These are phyloP conservation scores for Ophiognomonia clavigignenti-juglandacearum DNA, from an alignment of 2,329 filamentous ascomycete species.

Conservation along the genomic window DNA sequence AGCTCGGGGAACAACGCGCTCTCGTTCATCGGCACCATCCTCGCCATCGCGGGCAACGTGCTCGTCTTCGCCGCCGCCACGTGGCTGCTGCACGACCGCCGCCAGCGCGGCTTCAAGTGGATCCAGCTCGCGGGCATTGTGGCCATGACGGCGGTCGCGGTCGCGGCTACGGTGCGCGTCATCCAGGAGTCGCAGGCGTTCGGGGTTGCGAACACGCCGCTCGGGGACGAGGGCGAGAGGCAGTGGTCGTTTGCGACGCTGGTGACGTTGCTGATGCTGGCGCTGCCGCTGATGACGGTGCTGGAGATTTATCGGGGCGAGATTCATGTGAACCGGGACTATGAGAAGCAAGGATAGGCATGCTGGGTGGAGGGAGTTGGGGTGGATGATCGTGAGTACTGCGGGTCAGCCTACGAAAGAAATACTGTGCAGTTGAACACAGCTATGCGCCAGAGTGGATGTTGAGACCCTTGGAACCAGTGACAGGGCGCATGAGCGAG, in stretches of 20 bases:
- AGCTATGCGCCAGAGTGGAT: too few species aligned
- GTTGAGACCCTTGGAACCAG: too few species aligned
- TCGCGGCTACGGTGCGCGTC: conserved; percentile 54
- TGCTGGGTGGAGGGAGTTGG: too few species aligned
- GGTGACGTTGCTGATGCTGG: conserved; percentile 52
- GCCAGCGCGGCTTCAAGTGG: conserved; percentile 47
- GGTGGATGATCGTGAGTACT: too few species aligned
- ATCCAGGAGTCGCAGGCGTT: conserved; percentile 58
- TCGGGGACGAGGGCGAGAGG: conserved; percentile 49
- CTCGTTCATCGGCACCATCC: conserved; percentile 55
- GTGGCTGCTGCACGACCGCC: conserved; percentile 58
- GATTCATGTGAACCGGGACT: background rate
- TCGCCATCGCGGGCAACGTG: conserved; percentile 54
- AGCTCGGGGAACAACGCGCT: conserved; percentile 35
- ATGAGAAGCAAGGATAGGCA: background rate
- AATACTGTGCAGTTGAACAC: too few species aligned
- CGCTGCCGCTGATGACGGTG: conserved; percentile 54
- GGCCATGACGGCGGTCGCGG: conserved; percentile 52
- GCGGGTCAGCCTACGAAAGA: too few species aligned
- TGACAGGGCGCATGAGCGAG: too few species aligned
- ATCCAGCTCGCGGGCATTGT: conserved; percentile 50
- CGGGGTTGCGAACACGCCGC: conserved; percentile 42
- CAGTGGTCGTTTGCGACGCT: conserved; percentile 61
- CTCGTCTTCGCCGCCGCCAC: conserved; percentile 55
- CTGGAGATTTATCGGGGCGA: conserved; percentile 43